Conservation (phyloP, 352 stramenopile species). For the Phytopythium vexans region DNA sequence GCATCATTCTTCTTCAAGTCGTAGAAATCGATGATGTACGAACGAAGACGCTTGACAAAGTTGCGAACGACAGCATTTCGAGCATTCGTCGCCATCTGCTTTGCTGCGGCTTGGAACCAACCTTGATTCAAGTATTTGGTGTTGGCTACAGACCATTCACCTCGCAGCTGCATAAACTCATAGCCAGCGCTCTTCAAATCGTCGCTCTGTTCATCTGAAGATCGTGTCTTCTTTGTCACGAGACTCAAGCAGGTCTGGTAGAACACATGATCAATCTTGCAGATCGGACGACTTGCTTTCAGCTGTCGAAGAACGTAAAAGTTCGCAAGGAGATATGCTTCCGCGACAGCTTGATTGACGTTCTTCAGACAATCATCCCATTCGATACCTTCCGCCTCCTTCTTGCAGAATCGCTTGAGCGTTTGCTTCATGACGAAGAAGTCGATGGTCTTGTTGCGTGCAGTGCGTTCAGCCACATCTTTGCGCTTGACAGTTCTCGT, state of each 20-base stretch:
- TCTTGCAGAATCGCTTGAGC: neutral
- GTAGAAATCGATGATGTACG: conserved; percentile 6
- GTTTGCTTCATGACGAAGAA: neutral
- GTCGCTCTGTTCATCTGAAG: too few relatives aligned
- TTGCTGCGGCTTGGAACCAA: neutral
- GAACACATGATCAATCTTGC: neutral
- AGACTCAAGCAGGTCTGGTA: neutral
- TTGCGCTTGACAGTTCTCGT: too few relatives aligned
- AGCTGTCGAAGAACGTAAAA: neutral
- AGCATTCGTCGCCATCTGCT: conserved; percentile 5
- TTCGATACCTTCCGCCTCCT: neutral
- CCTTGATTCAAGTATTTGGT: neutral
- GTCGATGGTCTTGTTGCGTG: neutral
- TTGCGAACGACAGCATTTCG: conserved; percentile 3
- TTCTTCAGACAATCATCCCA: neutral
- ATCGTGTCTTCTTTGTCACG: neutral
- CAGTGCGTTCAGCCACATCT: neutral
- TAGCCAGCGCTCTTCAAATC: neutral
- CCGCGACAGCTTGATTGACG: neutral
- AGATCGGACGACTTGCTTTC: neutral
- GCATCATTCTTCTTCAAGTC: neutral
- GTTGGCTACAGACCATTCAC: neutral
- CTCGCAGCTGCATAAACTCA: neutral
- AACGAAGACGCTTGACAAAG: neutral
- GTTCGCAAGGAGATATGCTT: neutral